These are phyloP conservation scores for Paspalum vaginatum DNA, from an alignment of 176 grass and related monocot genomes.

Conservation along the genomic window DNA sequence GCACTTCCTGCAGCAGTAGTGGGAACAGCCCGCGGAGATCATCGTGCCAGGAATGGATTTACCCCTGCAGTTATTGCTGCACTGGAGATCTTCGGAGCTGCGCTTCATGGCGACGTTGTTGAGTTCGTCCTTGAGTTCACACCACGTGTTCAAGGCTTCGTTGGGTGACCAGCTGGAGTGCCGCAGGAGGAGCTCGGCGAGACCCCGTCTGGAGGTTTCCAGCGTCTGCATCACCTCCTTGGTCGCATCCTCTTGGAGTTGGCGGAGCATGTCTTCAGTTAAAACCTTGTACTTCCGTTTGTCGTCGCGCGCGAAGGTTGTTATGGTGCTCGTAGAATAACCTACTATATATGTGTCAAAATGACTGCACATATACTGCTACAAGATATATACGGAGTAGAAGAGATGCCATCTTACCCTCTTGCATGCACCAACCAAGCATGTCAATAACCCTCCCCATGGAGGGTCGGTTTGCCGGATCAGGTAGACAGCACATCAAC, in stretches of 20 bases:
- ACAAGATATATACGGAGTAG: too few relatives aligned
- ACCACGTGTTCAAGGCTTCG: not conserved
- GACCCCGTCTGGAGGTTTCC: not conserved
- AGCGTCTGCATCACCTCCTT: too few relatives aligned
- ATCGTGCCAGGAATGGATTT: not conserved
- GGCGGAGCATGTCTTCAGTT: not conserved
- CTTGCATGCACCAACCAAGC: constrained; percentile 21
- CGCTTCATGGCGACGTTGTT: too few relatives aligned
- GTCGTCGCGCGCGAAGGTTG: too few relatives aligned
- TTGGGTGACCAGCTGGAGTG: not conserved
- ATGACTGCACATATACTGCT: too few relatives aligned
- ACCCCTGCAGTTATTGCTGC: too few relatives aligned
- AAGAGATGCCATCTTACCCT: too few relatives aligned
- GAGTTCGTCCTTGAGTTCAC: not conserved
- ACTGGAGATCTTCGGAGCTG: too few relatives aligned
- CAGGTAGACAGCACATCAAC: not conserved
- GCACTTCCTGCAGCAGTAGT: not conserved
- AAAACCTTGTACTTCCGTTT: not conserved
- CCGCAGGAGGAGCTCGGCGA: not conserved
- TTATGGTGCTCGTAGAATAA: too few relatives aligned
- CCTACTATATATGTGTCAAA: too few relatives aligned
- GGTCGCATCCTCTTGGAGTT: not conserved
- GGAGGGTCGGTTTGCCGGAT: not conserved
- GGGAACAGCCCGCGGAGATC: not conserved
- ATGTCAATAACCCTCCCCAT: not conserved